These are phyloP conservation scores for Rhypophila decipiens DNA, from an alignment of 495 filamentous ascomycete species.

Conservation along the genomic window DNA sequence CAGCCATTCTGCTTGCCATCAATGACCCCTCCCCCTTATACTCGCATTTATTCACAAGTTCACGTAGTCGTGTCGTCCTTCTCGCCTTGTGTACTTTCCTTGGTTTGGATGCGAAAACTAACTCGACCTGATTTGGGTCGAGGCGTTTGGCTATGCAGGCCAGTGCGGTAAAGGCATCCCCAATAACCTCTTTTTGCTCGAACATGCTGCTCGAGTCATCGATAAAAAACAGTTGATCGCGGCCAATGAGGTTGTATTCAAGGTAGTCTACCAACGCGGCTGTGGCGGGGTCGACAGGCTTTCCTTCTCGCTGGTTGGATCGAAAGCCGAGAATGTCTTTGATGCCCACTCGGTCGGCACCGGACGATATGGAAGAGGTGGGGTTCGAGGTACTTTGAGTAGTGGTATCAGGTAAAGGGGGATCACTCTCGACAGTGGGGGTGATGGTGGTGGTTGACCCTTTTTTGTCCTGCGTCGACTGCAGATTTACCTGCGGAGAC, in stretches of 20 bases:
- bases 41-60: conserved; percentile 9
- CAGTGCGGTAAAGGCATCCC: conserved; percentile 19
- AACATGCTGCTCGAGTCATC: conserved; percentile 32
- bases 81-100: conserved; percentile 1
- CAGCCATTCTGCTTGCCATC: conserved; percentile 11
- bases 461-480: no score
- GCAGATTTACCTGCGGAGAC: no score
- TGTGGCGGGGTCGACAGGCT: conserved; percentile 2
- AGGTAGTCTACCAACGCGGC: conserved; percentile 14
- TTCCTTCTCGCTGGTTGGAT: not conserved
- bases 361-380: not conserved
- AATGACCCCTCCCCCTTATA: conserved; percentile 6
- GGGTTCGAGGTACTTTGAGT: not conserved
- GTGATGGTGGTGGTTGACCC: not conserved
- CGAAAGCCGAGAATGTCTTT: not conserved
- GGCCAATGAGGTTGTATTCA: conserved; percentile 13
- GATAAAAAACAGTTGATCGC: conserved; percentile 33
- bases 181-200: conserved; percentile 18
- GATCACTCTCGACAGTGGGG: not conserved
- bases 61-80: conserved; percentile 4
- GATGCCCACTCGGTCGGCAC: not conserved
- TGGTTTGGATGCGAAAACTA: conserved; percentile 27
- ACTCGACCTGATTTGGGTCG: conserved; percentile 27
- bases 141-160: conserved; percentile 26
- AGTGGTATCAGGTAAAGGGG: not conserved